Evolutionary conservation across 805 yeast species (phyloP).

Genomic region (Candida sakaeoensis): DNA sequence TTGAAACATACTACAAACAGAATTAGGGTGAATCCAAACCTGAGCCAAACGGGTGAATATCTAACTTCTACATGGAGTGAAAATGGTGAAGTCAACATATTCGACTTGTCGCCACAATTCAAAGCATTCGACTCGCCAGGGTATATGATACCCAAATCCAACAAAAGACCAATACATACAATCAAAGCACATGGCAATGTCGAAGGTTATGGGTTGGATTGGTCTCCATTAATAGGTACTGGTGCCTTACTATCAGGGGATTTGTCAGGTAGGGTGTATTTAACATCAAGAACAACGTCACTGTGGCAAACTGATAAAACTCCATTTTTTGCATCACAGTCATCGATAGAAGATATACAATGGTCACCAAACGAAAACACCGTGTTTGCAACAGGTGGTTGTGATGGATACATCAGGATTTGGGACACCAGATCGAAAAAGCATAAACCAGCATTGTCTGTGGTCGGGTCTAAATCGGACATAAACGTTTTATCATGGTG

Average conservation of each 20-base stretch:
- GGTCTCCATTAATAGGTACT: constrained; percentile 82
- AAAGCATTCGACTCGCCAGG: constrained; percentile 90
- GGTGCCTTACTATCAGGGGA: constrained; percentile 91
- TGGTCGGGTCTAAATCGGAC: constrained; percentile 75
- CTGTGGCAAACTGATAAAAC: constrained; percentile 84
- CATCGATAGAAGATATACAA: constrained; percentile 93
- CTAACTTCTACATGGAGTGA: constrained; percentile 87
- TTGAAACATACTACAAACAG: constrained; percentile 84
- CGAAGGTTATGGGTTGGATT: constrained; percentile 97
- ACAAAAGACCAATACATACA: constrained; percentile 79
- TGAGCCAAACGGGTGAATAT: constrained; percentile 70
- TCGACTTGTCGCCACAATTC: constrained; percentile 74
- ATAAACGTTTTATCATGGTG: constrained; percentile 97
- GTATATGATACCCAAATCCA: constrained; percentile 66
- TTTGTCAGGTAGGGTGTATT: constrained; percentile 73
- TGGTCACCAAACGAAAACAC: constrained; percentile 93
- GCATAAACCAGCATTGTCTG: constrained; percentile 86
- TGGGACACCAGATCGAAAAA: constrained; percentile 97
- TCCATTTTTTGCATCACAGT: constrained; percentile 64
- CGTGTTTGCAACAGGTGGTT: constrained; percentile 92
- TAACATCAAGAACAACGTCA: constrained; percentile 72
- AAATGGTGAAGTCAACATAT: constrained; percentile 83
- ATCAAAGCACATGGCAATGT: constrained; percentile 83
- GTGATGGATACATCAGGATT: constrained; percentile 86
- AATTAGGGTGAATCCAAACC: constrained; percentile 77